Evolutionary conservation across 2,329 filamentous ascomycete genomes (phyloP).

Genomic region (Chaetomiaceae sp.): DNA sequence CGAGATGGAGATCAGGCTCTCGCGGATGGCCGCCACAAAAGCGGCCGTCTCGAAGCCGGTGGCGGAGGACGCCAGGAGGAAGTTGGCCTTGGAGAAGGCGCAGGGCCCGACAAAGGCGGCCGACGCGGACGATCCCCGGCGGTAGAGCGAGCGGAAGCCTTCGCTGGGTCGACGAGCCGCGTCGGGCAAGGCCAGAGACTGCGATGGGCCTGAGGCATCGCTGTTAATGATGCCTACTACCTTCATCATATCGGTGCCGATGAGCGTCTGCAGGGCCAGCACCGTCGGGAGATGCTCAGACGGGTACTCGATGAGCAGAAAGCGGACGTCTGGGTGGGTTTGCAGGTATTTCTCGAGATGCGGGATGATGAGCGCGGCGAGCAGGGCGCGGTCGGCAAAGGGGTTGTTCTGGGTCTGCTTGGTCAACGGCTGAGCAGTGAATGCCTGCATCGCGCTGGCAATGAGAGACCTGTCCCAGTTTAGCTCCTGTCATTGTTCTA

Average conservation of each 20-base stretch:
- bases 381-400: constrained; percentile 48
- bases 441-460: constrained; percentile 56
- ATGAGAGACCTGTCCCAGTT: constrained; percentile 49
- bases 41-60: constrained; percentile 49
- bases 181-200: constrained; percentile 20
- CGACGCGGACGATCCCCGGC: not conserved
- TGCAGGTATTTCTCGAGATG: constrained; percentile 58
- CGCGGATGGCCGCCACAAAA: constrained; percentile 51
- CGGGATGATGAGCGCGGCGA: constrained; percentile 56
- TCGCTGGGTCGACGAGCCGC: constrained; percentile 26
- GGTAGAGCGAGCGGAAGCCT: constrained; percentile 12
- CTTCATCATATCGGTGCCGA: constrained; percentile 54
- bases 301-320: constrained; percentile 57
- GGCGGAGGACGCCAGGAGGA: constrained; percentile 52
- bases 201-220: constrained; percentile 28
- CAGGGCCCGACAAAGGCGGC: constrained; percentile 9
- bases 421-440: constrained; percentile 46
- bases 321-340: constrained; percentile 47
- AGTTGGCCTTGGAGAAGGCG: constrained; percentile 50
- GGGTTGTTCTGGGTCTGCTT: constrained; percentile 51
- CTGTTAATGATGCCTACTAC: constrained; percentile 53
- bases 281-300: constrained; percentile 53
- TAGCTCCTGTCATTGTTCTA: not conserved
- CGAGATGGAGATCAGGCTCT: constrained; percentile 43
- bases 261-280: constrained; percentile 52